Percentiles rank a stretch among this genome's conserved stretches.
Evolutionary conservation across 768 basidiomycete species (phyloP).

Genomic region (Mycena vitilis): DNA sequence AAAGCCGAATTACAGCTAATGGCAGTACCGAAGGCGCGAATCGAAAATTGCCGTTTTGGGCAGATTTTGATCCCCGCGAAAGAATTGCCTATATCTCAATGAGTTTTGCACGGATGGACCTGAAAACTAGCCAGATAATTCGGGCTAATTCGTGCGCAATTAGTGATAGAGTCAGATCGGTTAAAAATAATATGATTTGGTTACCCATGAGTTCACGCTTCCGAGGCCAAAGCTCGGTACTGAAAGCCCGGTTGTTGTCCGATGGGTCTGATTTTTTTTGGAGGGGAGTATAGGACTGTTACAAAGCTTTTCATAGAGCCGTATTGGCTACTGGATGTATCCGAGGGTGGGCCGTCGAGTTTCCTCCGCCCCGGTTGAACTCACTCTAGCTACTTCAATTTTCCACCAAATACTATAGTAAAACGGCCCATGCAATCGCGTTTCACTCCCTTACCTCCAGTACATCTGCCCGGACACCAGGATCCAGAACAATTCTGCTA

Average conservation of each 20-base stretch:
- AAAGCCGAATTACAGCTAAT: slow-evolving; percentile 13
- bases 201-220: neutral
- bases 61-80: slow-evolving; percentile 1
- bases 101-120: neutral
- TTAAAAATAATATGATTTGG: neutral
- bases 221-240: neutral
- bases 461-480: too few relatives aligned
- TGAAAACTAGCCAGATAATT: neutral
- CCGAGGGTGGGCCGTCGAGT: too few relatives aligned
- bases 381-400: too few relatives aligned
- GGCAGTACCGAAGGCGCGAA: slow-evolving; percentile 11
- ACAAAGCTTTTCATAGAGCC: neutral
- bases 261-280: neutral
- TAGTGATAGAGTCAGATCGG: neutral
- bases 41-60: slow-evolving; percentile 3
- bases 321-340: neutral
- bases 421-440: neutral
- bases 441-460: too few relatives aligned
- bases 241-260: neutral
- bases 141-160: slow-evolving; percentile 3
- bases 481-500: too few relatives aligned
- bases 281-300: neutral
- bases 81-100: neutral
- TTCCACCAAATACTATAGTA: too few relatives aligned
- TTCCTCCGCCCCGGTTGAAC: too few relatives aligned